Percentiles rank a stretch among this genome's conserved stretches.
These are phyloP conservation scores for Tuber indicum DNA, from an alignment of 495 filamentous ascomycete species.

Conservation along the genomic window DNA sequence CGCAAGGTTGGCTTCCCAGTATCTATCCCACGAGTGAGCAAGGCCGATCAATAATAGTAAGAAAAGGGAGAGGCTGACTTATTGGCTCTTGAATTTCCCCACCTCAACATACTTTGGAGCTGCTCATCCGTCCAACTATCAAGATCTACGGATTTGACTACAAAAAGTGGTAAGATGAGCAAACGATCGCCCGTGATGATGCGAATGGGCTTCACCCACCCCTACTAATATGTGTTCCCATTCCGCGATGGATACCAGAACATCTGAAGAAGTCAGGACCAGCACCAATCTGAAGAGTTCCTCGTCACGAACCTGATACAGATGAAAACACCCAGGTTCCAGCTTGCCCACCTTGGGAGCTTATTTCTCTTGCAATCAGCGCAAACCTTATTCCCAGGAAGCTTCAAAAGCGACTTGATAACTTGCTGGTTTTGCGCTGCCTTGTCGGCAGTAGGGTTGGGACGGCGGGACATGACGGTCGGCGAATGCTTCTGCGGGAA, in stretches of 20 bases:
- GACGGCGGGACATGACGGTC: constrained; percentile 74
- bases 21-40: constrained; percentile 46
- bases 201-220: constrained; percentile 14
- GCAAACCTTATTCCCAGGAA: constrained; percentile 90
- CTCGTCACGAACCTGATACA: constrained; percentile 64
- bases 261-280: constrained; percentile 49
- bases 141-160: constrained; percentile 91
- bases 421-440: constrained; percentile 82
- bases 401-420: constrained; percentile 85
- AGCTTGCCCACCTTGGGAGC: constrained; percentile 96
- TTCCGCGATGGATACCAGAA: constrained; percentile 94
- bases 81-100: constrained; percentile 93
- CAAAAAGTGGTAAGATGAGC: constrained; percentile 9
- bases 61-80: constrained; percentile 51
- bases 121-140: constrained; percentile 99
- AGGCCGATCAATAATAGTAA: constrained; percentile 10
- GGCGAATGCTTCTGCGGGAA: neutral
- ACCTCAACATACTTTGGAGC: constrained; percentile 79
- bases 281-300: neutral
- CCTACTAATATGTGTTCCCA: constrained; percentile 96
- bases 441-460: constrained; percentile 69
- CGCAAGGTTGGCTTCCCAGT: constrained; percentile 95
- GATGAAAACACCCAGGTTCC: constrained; percentile 92
- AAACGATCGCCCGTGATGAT: constrained; percentile 6
- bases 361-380: constrained; percentile 99